phyloP scores from a whole-genome alignment of 148 eudicot species.

The Amaranthus cruentus region DNA sequence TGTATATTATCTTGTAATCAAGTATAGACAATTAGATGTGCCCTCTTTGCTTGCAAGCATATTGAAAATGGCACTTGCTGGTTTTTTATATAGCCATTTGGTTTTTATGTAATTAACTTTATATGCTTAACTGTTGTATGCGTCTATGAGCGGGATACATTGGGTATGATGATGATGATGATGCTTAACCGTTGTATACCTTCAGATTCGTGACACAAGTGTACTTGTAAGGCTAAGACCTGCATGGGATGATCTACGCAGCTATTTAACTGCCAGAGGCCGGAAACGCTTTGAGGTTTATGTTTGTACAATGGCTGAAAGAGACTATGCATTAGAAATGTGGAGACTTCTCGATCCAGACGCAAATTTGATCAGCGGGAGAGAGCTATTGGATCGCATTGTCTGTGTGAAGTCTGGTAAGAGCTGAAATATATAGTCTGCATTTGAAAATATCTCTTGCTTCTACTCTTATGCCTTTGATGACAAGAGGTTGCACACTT shows the following conservation, averaged over 20 bases:
- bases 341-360: constrained; percentile 99
- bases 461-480: neutral
- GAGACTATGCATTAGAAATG: constrained; percentile 99
- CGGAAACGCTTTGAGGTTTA: constrained; percentile 97
- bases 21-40: neutral
- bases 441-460: neutral
- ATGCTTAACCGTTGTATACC: constrained; percentile 11
- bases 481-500: neutral
- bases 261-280: constrained; percentile 94
- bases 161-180: neutral
- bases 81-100: neutral
- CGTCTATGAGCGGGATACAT: neutral
- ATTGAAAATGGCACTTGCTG: neutral
- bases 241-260: constrained; percentile 98
- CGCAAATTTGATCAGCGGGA: constrained; percentile 70
- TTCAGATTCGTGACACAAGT: constrained; percentile 95
- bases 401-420: constrained; percentile 94
- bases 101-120: neutral
- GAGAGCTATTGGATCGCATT: constrained; percentile 77
- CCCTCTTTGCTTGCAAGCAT: neutral
- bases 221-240: constrained; percentile 99
- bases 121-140: neutral
- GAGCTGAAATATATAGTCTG: constrained; percentile 15
- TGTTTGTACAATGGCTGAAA: constrained; percentile 99
- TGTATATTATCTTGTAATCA: neutral